These are phyloP conservation scores for Malania oleifera DNA, from an alignment of 164 flowering plant genomes.

Conservation along the genomic window DNA sequence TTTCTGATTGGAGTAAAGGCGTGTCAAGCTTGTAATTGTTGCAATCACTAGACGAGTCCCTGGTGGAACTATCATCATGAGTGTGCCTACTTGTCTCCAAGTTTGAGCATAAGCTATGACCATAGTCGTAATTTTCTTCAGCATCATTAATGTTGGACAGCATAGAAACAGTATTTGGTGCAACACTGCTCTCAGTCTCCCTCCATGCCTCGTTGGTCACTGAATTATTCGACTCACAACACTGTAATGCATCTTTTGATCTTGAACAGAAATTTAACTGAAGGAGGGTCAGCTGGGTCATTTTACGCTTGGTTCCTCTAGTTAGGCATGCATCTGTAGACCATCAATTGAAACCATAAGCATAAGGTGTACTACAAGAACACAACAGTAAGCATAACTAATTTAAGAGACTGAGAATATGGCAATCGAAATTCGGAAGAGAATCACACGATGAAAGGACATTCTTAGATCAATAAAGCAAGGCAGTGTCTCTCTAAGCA, in stretches of 20 bases:
- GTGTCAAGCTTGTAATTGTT: constrained; percentile 8
- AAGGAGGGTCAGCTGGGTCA: constrained; percentile 76
- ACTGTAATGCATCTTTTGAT: constrained; percentile 22
- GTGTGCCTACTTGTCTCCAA: constrained; percentile 5
- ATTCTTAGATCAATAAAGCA: no score
- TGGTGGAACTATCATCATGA: constrained; percentile 14
- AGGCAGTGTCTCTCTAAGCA: no score
- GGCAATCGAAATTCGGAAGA: not conserved
- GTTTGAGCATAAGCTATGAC: not conserved
- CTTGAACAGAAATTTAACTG: constrained; percentile 49
- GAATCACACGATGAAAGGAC: not conserved
- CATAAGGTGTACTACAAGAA: not conserved
- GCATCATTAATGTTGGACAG: constrained; percentile 2
- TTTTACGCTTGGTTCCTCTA: constrained; percentile 66
- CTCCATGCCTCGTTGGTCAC: constrained; percentile 1
- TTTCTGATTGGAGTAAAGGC: constrained; percentile 9
- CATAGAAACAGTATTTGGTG: not conserved
- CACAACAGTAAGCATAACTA: not conserved
- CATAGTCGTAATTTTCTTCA: constrained; percentile 19
- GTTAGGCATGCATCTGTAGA: constrained; percentile 68
- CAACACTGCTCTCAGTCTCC: constrained; percentile 5
- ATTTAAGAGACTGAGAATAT: no score
- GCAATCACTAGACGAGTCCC: constrained; percentile 11
- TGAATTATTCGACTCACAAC: constrained; percentile 16
- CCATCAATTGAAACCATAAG: constrained; percentile 14